These are phyloP conservation scores for Trametes coccinea DNA, from an alignment of 768 basidiomycete genomes.

Conservation along the genomic window DNA sequence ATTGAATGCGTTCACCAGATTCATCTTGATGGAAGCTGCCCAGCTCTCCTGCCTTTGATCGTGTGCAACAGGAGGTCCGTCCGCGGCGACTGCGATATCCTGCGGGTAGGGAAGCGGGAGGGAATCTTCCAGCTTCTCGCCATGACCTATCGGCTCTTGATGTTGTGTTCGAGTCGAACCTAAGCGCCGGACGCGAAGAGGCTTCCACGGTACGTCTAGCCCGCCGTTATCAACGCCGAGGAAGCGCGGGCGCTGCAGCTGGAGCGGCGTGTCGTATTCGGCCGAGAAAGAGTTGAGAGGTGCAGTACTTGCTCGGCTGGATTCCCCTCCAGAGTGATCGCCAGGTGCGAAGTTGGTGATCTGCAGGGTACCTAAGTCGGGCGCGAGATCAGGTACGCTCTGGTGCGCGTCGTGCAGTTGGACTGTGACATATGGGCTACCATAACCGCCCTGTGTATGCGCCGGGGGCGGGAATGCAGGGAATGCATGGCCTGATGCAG, in stretches of 20 bases:
- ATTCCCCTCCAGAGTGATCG: constrained; percentile 37
- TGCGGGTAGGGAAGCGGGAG: constrained; percentile 37
- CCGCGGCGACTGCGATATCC: constrained; percentile 12
- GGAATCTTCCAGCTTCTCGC: constrained; percentile 4
- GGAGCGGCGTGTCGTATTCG: constrained; percentile 25
- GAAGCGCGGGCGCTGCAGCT: constrained; percentile 34
- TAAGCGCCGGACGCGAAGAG: constrained; percentile 6
- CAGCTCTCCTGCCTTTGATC: constrained; percentile 35
- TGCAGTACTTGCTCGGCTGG: constrained; percentile 27
- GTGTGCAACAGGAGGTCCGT: not conserved
- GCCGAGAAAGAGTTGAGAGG: constrained; percentile 21
- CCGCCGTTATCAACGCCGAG: constrained; percentile 34
- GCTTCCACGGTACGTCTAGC: constrained; percentile 36
- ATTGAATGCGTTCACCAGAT: constrained; percentile 50
- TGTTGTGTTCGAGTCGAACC: not conserved
- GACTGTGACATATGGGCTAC: constrained; percentile 26
- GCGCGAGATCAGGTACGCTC: constrained; percentile 34
- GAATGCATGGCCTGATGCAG: not conserved
- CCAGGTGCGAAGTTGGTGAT: constrained; percentile 52
- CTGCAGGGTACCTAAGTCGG: constrained; percentile 44
- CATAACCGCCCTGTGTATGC: constrained; percentile 6
- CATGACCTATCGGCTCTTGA: not conserved
- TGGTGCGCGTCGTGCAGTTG: constrained; percentile 25
- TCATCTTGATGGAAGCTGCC: constrained; percentile 44
- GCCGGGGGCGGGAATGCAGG: constrained; percentile 6